Evolutionary conservation across 148 eudicot species (phyloP), one percentile per base, ranked within the genome.

Genomic region (Nepenthes mirabilis): DNA sequence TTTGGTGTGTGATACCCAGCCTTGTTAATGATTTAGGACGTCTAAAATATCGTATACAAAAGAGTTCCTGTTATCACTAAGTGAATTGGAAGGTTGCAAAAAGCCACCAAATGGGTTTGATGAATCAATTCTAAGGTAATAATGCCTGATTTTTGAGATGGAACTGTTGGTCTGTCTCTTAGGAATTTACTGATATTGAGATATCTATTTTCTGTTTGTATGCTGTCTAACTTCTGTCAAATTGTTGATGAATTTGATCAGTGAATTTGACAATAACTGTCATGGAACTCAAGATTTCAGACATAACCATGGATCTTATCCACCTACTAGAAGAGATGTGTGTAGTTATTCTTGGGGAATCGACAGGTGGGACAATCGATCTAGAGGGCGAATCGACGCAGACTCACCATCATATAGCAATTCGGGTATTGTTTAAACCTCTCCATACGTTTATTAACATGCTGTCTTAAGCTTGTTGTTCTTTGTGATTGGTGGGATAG

Each of bases 341-440:
- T 70, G 74, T 67, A 74, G 37, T 65, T 77, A 64, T 64, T 67
- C 83, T 60, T 74, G 83, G 60, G 88, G 82, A 69, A 45, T 63
- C 33, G 61, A 76, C 65, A 84, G 80, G 75, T 87, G 95, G 97
- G 97, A 83, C 47, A 83, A 57, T 60, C 91, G 87, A 47, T 75
- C 90, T 55, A 83, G 84, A 64, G 89, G 77, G 43, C 79, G 86
- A 56, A 79, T 79, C 58, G 97, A 87, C 73, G 80, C 80, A 55
- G 95, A 91, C 68, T 70, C 84, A 12, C 80, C 77, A 59, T 77
- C 80, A 55, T 80, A 83, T 55, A 43, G 37, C 60, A 91, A 87
- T 64, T 79, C 90, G 76, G 97, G 97, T 87, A 72, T 14, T 40
- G 4, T 8, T 40, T 40, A 40, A 3, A 8, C 45, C 45, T 40